Base-by-base conservation (phyloP, 2,329 filamentous ascomycete species). In the Phialophora expanda region DNA sequence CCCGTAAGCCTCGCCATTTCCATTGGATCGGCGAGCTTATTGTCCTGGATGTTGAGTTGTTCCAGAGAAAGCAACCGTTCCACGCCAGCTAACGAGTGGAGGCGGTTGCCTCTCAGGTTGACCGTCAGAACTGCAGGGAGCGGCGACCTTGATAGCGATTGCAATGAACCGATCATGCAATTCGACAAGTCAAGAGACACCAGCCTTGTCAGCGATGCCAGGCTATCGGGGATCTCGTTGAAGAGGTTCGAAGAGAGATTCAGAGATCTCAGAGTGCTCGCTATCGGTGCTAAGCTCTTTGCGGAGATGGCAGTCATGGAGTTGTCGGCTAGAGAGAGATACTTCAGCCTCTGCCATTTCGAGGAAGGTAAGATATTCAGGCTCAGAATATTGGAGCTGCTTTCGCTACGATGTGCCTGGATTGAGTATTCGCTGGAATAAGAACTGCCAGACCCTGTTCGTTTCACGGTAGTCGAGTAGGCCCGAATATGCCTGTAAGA, bases 101-200 rank as follows among this genome's bases (percentile, higher is more conserved):
- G 85, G 54, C 93, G 88, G 76, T 99, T 99, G 57, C 88, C 91
- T 64, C 94, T 89, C 62, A 99, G 85, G 74, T 98, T 98, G 64
- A 99, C 83, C 1, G 93, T 93, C 1, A 91, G 96, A 69, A 99
- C 97, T 22, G 95, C 94, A 30, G 95, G 94, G 4, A 99, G 84
- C 12, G 95, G 92, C 73, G 90, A 95, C 69, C 90, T 88, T 1
- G 89, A 89, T 50, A 99, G 83, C 1, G 94, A 97, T 73, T 96
- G 91, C 63, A 99, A 83, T 17, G 93, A 95, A 72, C 94, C 91
- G 69, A 99, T 98, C 93, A 98, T 97, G 83, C 94, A 98, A 74
- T 96, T 91, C 3, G 94, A 96, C 28, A 99, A 84, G 74, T 99
- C 98, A 61, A 99, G 82, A 26, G 95, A 93, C 70, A 93, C 89